Evolutionary conservation across 2,329 filamentous ascomycete species (phyloP).

Genomic region (Periconia sp.): DNA sequence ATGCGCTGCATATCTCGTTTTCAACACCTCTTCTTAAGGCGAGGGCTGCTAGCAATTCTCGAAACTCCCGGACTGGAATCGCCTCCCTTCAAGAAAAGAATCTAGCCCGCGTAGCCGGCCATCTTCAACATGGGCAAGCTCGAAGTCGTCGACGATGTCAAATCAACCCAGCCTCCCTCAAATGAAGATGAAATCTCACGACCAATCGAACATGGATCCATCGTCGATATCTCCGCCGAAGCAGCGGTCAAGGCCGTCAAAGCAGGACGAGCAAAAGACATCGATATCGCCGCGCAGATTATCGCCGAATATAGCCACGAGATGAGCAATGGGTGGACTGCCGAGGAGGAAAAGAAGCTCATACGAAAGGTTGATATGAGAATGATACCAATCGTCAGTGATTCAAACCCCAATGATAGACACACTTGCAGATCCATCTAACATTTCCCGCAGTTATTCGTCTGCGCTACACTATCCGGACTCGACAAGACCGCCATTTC

Average conservation of each 20-base stretch:
- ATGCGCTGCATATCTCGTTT: too few relatives aligned
- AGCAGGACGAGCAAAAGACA: not conserved
- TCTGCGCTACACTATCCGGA: not conserved
- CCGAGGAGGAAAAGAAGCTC: not conserved
- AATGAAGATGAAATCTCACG: not conserved
- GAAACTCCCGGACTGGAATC: too few relatives aligned
- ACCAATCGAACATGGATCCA: not conserved
- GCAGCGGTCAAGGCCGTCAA: not conserved
- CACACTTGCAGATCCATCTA: too few relatives aligned
- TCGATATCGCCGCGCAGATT: not conserved
- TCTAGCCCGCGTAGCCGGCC: too few relatives aligned
- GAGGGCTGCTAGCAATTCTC: too few relatives aligned
- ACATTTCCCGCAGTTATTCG: conserved; percentile 54
- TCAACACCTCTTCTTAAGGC: too few relatives aligned
- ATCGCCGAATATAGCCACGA: not conserved
- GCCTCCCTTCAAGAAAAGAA: too few relatives aligned
- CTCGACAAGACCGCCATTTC: conserved; percentile 57
- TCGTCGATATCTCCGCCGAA: not conserved
- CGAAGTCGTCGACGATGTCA: not conserved
- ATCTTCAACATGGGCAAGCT: not conserved
- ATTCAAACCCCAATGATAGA: not conserved
- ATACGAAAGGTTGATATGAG: not conserved
- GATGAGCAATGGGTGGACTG: not conserved
- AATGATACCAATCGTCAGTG: not conserved
- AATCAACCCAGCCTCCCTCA: not conserved